Percentiles rank a stretch among this genome's conserved stretches.
Evolutionary conservation across 805 yeast species (phyloP).

Genomic region (Spathaspora girioi): DNA sequence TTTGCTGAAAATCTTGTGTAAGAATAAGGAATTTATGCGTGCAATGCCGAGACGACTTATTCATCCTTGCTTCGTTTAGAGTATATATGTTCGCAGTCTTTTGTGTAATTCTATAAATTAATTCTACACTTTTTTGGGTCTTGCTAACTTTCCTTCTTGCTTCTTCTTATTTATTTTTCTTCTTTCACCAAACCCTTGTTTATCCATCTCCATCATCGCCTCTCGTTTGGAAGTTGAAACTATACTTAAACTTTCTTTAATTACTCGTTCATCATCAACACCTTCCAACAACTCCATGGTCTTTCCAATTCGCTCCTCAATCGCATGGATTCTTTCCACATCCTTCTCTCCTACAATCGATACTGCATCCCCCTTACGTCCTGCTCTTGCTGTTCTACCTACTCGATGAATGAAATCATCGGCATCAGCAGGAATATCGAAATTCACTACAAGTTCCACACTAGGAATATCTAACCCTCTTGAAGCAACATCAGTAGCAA

Average conservation of each 20-base stretch:
- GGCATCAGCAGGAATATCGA: constrained; percentile 92
- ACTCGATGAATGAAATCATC: constrained; percentile 96
- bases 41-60: no score
- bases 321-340: constrained; percentile 73
- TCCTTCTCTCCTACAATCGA: constrained; percentile 85
- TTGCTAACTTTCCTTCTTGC: constrained; percentile 7
- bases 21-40: no score
- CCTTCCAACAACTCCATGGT: constrained; percentile 75
- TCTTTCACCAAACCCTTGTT: constrained; percentile 80
- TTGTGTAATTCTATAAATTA: neutral
- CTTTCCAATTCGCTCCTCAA: constrained; percentile 77
- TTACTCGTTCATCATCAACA: constrained; percentile 73
- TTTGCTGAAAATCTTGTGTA: no score
- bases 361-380: constrained; percentile 79
- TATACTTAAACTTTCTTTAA: constrained; percentile 63
- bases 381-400: constrained; percentile 99
- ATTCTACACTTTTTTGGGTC: neutral
- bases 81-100: no score
- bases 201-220: constrained; percentile 90
- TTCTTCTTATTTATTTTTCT: constrained; percentile 48
- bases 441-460: constrained; percentile 86
- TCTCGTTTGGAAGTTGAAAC: constrained; percentile 85
- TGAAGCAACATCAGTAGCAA: constrained; percentile 96
- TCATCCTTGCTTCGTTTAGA: no score
- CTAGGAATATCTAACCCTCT: constrained; percentile 96